Evolutionary conservation across 768 basidiomycete species (phyloP).

Genomic region (Inosperma sp.): DNA sequence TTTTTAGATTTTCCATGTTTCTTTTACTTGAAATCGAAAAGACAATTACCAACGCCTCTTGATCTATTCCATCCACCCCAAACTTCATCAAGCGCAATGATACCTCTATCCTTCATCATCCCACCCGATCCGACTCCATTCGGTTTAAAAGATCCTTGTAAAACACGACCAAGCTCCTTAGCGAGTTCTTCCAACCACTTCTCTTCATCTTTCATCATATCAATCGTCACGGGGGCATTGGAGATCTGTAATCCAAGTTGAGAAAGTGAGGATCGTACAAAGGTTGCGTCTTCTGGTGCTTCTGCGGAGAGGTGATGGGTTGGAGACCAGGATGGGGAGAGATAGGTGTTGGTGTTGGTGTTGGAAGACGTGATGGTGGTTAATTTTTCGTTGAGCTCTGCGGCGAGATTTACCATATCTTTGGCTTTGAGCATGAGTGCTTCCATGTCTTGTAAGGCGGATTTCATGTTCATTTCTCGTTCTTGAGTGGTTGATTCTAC

Average conservation of each 20-base stretch:
- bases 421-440: conserved; percentile 86
- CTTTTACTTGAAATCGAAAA: background rate
- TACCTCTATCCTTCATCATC: conserved; percentile 74
- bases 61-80: conserved; percentile 97
- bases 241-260: conserved; percentile 80
- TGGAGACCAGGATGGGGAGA: conserved; percentile 24
- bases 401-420: conserved; percentile 89
- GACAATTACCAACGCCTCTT: conserved; percentile 75
- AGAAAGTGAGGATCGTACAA: conserved; percentile 85
- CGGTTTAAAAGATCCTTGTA: conserved; percentile 43
- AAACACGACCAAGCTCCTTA: conserved; percentile 69
- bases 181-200: conserved; percentile 79
- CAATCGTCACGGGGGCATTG: conserved; percentile 78
- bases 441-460: conserved; percentile 84
- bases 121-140: conserved; percentile 36
- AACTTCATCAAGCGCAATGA: conserved; percentile 85
- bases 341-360: conserved; percentile 25
- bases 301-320: conserved; percentile 28
- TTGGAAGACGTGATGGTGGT: conserved; percentile 40
- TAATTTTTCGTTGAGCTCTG: conserved; percentile 80
- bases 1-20: too few species aligned
- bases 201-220: conserved; percentile 81
- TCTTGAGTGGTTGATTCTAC: conserved; percentile 66
- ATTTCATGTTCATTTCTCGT: conserved; percentile 60
- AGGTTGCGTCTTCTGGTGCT: conserved; percentile 78